Base-by-base conservation (phyloP, 202 grass and related monocot genomes). In the Eragrostis tef region DNA sequence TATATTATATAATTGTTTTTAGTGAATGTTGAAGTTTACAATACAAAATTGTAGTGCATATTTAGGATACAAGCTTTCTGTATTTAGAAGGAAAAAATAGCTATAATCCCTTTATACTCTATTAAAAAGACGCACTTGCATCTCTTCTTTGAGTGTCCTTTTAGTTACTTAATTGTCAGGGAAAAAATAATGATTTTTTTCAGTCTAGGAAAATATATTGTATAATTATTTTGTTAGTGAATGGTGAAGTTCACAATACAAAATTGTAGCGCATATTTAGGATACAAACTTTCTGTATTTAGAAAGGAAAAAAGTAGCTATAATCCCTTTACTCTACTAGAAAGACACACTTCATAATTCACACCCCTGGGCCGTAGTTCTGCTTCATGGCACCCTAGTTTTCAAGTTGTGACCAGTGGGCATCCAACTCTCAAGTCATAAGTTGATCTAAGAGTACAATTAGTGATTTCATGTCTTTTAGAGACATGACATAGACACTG, bases 81-180 rank as follows among this genome's bases (percentile, higher is more conserved):
- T 58, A 15, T 45, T 48, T 61, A 8, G 19, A 29, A 9, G 43
- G 7, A 3, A 7, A 31, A 51, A 11, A 12, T 36, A 26, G 53
- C 22, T 46, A 24, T 42, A 9, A 1, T 48, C n/a, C 27, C 41
- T 67, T 52, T n/a, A n/a, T 36, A 39, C 25, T 9, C 17, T 17
- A 70, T 48, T 66, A 63, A 66, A 58, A 15, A 71, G 41, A n/a
- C 53, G 66, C 67, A 73, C 52, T 58, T 83, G n/a, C n/a, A n/a
- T n/a, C n/a, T n/a, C n/a, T n/a, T n/a, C n/a, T n/a, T n/a, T n/a
- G n/a, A n/a, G n/a, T n/a, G n/a, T n/a, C n/a, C n/a, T n/a, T n/a
- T n/a, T n/a, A n/a, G n/a, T n/a, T n/a, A n/a, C n/a, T n/a, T n/a
- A n/a, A n/a, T n/a, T n/a, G n/a, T n/a, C n/a, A n/a, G n/a, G n/a